Evolutionary conservation across 2,329 filamentous ascomycete genomes (phyloP).

Genomic region (Aspergillus brasiliensis): DNA sequence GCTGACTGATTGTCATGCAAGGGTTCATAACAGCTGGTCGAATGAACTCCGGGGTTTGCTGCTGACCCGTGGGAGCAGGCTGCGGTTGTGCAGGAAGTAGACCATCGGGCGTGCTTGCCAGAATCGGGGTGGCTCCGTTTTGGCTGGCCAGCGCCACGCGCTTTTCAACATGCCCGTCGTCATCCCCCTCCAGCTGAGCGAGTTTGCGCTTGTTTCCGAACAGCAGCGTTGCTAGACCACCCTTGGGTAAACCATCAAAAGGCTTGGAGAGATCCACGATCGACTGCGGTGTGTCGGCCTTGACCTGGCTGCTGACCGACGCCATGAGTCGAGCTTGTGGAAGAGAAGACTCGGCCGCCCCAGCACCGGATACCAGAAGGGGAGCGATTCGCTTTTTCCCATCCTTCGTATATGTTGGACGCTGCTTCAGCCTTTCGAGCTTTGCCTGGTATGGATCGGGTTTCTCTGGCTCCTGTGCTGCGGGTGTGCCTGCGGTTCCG

Average conservation of each 20-base stretch:
- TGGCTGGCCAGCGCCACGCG: conserved; percentile 60
- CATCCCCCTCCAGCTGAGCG: conserved; percentile 71
- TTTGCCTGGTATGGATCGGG: conserved; percentile 60
- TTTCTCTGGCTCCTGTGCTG: conserved; percentile 40
- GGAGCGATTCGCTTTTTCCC: conserved; percentile 95
- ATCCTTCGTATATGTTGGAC: conserved; percentile 93
- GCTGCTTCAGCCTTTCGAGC: conserved; percentile 75
- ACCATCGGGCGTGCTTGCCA: conserved; percentile 76
- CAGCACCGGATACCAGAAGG: conserved; percentile 85
- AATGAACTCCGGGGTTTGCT: conserved; percentile 77
- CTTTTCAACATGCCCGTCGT: conserved; percentile 65
- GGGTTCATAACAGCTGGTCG: conserved; percentile 86
- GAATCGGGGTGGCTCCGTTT: conserved; percentile 71
- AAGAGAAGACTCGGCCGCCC: conserved; percentile 81
- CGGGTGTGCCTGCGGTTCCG: conserved; percentile 33
- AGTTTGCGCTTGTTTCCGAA: conserved; percentile 92
- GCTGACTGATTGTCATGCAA: conserved; percentile 75
- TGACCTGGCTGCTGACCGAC: conserved; percentile 65
- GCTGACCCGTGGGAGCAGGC: conserved; percentile 60
- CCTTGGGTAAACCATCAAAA: conserved; percentile 88
- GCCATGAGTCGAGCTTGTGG: conserved; percentile 87
- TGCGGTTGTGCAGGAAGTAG: conserved; percentile 72
- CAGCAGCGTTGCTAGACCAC: conserved; percentile 80
- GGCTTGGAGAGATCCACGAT: conserved; percentile 90
- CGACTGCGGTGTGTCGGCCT: conserved; percentile 74